Percentiles rank a stretch among this genome's conserved stretches.
These are phyloP conservation scores for Lepidium aucheri DNA, from an alignment of 345 rosid species.

Conservation along the genomic window DNA sequence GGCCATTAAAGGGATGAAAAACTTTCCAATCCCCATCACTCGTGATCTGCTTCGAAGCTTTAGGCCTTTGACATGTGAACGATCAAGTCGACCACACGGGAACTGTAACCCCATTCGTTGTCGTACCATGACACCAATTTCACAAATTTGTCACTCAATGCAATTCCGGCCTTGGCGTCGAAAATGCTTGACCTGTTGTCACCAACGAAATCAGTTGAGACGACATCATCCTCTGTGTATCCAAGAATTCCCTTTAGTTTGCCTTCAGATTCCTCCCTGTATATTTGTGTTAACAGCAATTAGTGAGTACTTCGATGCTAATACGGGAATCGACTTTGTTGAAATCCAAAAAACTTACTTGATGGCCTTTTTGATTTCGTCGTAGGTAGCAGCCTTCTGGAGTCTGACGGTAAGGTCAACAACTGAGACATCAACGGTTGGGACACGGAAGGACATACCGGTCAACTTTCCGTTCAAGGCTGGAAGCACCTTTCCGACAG, in stretches of 20 bases:
- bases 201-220: constrained; percentile 76
- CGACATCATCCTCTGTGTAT: constrained; percentile 79
- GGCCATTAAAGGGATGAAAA: background rate
- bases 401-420: constrained; percentile 87
- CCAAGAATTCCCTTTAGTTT: constrained; percentile 82
- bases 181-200: constrained; percentile 94
- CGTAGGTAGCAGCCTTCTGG: constrained; percentile 64
- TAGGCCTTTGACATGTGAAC: constrained; percentile 47
- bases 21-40: background rate
- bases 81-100: constrained; percentile 77
- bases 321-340: background rate
- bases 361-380: constrained; percentile 62
- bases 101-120: constrained; percentile 94
- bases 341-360: constrained; percentile 26
- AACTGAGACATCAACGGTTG: constrained; percentile 83
- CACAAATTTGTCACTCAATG: constrained; percentile 58
- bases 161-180: constrained; percentile 90
- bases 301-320: background rate
- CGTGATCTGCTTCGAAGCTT: background rate
- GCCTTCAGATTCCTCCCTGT: constrained; percentile 72
- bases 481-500: constrained; percentile 84
- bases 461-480: constrained; percentile 72
- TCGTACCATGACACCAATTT: constrained; percentile 84
- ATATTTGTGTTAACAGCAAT: background rate
- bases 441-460: constrained; percentile 97